These are phyloP conservation scores for Verticillium nubilum DNA, from an alignment of 2,329 filamentous ascomycete species.

Conservation along the genomic window DNA sequence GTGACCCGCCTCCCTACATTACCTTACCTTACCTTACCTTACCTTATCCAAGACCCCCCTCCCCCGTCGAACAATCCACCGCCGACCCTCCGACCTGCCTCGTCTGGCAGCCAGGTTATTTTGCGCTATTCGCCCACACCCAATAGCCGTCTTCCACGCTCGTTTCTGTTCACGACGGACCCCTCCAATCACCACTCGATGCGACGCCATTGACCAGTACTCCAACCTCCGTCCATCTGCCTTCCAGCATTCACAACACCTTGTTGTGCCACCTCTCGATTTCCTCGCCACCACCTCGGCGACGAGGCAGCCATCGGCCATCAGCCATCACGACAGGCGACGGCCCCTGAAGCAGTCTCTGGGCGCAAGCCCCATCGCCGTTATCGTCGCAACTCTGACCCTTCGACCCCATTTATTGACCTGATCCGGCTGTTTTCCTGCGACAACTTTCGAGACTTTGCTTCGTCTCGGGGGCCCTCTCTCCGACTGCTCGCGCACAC, in stretches of 20 bases:
- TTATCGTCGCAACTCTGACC: not conserved
- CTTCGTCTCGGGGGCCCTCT: not conserved
- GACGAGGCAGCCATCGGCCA: not conserved
- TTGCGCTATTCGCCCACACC: constrained; percentile 11
- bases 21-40: not conserved
- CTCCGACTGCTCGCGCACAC: not conserved
- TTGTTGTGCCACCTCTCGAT: not conserved
- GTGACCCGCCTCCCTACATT: not conserved
- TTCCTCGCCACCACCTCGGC: not conserved
- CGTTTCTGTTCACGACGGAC: constrained; percentile 9
- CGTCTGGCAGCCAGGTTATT: not conserved
- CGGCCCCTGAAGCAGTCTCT: not conserved
- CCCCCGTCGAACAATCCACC: not conserved
- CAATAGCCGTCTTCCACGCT: constrained; percentile 27
- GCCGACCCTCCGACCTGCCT: constrained; percentile 9
- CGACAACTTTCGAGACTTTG: not conserved
- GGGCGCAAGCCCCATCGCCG: not conserved
- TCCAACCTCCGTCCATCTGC: not conserved
- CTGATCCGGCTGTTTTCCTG: not conserved
- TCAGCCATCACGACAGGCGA: not conserved
- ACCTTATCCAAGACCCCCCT: not conserved
- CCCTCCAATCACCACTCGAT: constrained; percentile 10
- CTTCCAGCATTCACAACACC: not conserved
- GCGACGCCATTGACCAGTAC: constrained; percentile 6
- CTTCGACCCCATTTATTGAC: not conserved